Percentiles rank a stretch among this genome's conserved stretches.
Evolutionary conservation across 257 asterid genomes (phyloP).

Genomic region (Fraxinus quadrangulata): DNA sequence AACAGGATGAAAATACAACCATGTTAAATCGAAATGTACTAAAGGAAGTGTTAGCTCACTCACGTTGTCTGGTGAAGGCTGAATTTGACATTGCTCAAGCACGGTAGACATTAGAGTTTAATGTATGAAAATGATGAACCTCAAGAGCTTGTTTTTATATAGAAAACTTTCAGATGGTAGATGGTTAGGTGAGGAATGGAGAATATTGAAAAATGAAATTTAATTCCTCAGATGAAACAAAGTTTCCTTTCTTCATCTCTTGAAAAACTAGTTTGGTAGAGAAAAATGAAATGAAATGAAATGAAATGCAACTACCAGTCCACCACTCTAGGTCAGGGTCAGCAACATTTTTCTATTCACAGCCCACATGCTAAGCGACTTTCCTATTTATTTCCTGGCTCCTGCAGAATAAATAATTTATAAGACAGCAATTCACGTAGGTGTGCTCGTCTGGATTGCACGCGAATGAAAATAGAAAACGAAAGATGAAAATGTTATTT

Average conservation of each 20-base stretch:
- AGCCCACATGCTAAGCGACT: background rate
- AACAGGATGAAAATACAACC: slow-evolving; percentile 26
- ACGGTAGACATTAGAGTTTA: slow-evolving; percentile 10
- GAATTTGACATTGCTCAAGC: slow-evolving; percentile 20
- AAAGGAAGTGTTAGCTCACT: slow-evolving; percentile 29
- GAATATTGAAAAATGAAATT: no score
- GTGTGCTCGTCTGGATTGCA: no score
- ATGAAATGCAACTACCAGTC: background rate
- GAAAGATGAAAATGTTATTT: no score
- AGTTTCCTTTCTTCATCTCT: background rate
- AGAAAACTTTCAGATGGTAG: background rate
- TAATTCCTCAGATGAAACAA: no score
- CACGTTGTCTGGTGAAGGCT: slow-evolving; percentile 21
- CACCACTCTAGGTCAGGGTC: background rate
- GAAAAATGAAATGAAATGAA: background rate
- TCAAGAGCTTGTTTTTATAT: background rate
- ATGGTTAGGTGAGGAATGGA: slow-evolving; percentile 5
- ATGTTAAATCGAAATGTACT: slow-evolving; percentile 37
- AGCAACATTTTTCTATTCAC: background rate
- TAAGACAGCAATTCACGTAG: no score
- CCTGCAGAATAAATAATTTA: background rate
- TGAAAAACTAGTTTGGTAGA: background rate
- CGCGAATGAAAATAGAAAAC: no score
- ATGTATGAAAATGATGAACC: background rate
- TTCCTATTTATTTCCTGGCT: background rate